Evolutionary conservation across 108 stramenopile species (phyloP).

Genomic region (Stephanodiscus minutulus): DNA sequence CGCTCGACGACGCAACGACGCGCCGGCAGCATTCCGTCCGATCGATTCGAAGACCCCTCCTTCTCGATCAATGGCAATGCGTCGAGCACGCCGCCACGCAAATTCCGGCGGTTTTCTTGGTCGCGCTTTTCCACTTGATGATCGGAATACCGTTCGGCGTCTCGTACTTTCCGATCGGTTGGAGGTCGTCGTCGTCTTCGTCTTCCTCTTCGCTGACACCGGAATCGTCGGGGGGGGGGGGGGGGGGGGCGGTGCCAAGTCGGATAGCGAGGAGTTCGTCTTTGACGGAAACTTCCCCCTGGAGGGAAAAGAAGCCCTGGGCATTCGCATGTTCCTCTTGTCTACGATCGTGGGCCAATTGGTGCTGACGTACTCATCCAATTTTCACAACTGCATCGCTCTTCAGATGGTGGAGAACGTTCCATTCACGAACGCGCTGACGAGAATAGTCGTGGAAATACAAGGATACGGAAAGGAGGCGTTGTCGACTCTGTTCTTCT

Average conservation of each 20-base stretch:
- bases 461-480: constrained; percentile 68
- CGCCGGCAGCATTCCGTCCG: too few relatives aligned
- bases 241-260: too few relatives aligned
- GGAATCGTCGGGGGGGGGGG: too few relatives aligned
- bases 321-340: constrained; percentile 83
- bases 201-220: too few relatives aligned
- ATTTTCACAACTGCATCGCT: constrained; percentile 69
- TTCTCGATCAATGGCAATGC: too few relatives aligned
- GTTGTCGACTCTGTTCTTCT: constrained; percentile 74
- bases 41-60: too few relatives aligned
- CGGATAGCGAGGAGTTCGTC: too few relatives aligned
- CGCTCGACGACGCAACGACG: too few relatives aligned
- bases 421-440: constrained; percentile 72
- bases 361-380: constrained; percentile 58
- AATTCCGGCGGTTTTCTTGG: constrained; percentile 56
- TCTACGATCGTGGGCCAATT: constrained; percentile 68
- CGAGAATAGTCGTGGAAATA: constrained; percentile 56
- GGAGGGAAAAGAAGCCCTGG: constrained; percentile 80
- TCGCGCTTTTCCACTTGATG: constrained; percentile 68
- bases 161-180: constrained; percentile 72
- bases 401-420: constrained; percentile 90
- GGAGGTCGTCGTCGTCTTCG: constrained; percentile 55
- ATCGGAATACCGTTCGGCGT: constrained; percentile 78
- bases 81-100: too few relatives aligned
- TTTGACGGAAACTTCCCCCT: too few relatives aligned